Evolutionary conservation across 345 rosid genomes (phyloP).

Genomic region (Clausena lansium): DNA sequence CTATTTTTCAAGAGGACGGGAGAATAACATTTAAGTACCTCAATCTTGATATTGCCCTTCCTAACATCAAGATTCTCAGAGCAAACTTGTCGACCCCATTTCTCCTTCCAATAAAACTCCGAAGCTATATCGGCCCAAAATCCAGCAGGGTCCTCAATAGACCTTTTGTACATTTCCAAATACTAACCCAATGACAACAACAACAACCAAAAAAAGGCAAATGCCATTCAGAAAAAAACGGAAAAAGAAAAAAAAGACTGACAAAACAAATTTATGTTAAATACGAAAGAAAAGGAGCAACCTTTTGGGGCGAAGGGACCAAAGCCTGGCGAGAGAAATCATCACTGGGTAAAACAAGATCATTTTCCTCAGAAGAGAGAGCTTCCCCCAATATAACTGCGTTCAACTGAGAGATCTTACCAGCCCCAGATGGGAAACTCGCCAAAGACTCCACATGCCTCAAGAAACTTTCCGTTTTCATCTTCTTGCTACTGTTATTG

Average conservation of each 20-base stretch:
- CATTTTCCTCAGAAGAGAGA: conserved; percentile 84
- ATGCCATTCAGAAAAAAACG: neutral
- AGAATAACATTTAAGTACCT: conserved; percentile 37
- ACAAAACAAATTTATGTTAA: neutral
- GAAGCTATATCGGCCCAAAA: conserved; percentile 93
- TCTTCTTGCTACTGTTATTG: neutral
- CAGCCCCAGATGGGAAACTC: conserved; percentile 65
- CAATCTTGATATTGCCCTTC: conserved; percentile 60
- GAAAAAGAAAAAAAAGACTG: no score
- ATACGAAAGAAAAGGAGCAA: conserved; percentile 7
- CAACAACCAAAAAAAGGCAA: neutral
- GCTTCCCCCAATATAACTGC: conserved; percentile 79
- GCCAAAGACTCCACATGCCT: conserved; percentile 68
- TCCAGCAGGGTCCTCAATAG: conserved; percentile 79
- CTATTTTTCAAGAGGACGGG: neutral
- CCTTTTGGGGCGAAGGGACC: conserved; percentile 78
- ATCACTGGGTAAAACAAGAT: conserved; percentile 66
- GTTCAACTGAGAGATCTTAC: conserved; percentile 57
- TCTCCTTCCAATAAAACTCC: conserved; percentile 79
- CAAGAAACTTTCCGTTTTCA: conserved; percentile 23
- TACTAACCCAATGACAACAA: conserved; percentile 40
- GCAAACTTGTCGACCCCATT: conserved; percentile 61
- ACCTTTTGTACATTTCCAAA: conserved; percentile 79
- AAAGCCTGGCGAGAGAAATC: conserved; percentile 71
- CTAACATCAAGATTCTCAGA: conserved; percentile 80